Base-by-base conservation (phyloP, 495 filamentous ascomycete genomes). In the Podospora tetraspora region DNA sequence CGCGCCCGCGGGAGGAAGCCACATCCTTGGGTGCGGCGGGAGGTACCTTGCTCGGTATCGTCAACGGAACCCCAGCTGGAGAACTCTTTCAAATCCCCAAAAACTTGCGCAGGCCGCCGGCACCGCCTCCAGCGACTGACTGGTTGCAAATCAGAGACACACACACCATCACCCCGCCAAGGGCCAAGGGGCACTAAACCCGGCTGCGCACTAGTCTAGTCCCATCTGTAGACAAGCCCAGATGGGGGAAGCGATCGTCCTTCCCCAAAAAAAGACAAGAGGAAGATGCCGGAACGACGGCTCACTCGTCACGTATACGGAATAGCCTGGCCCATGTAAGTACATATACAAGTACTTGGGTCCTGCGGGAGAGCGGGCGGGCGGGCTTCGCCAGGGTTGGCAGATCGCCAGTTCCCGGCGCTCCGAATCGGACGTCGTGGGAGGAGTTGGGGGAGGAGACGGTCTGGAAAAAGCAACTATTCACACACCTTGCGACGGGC, bases 381-480 rank as follows among this genome's bases (percentile, higher is more conserved):
- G 16, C 16, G 37, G 37, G 37, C 32, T 34, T 34, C 32, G 34
- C 37, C 43, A 52, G 43, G 43, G 43, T 52, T 52, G 43, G 43
- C 43, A 52, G 43, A n/a, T 52, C 43, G 43, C 7, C 16, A 52
- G 43, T n/a, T 8, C 43, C 43, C 43, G 43, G 7, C 43, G 8
- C 43, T 19, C 19, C 43, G 43, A 52, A 8, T 52, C 43, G 43
- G 43, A 52, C 5, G 43, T 8, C 19, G 43, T n/a, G 16, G 43
- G 19, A 52, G 11, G 37, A 25, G 25, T 3, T 25, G 52, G 37
- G 58, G 19, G 43, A 30, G 52, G 43, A 57, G 21, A 57, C 21
- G 3, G 52, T 21, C 24, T 57, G 37, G 57, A 61, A 61, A 67
- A 67, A 67, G 65, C 57, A 67, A 67, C 65, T 60, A 67, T 67